phyloP scores from a whole-genome alignment of 176 grass and related monocot species.

The Eragrostis curvula region DNA sequence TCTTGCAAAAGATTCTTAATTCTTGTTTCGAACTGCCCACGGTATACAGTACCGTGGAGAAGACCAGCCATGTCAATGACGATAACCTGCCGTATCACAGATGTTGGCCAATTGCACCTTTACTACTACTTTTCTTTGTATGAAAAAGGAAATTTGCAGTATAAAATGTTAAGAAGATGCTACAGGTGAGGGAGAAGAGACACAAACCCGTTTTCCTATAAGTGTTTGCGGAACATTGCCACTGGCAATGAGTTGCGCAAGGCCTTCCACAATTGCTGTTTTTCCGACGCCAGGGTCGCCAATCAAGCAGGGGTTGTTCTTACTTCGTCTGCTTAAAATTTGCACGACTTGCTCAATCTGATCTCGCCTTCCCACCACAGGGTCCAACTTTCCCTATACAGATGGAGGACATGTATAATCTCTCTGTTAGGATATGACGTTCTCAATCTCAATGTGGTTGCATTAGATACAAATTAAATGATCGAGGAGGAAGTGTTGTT shows the following conservation, averaged over 20 bases:
- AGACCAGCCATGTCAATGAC: conserved; percentile 75
- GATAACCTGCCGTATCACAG: conserved; percentile 51
- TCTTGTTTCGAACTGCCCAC: conserved; percentile 84
- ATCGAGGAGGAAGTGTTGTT: too few relatives aligned
- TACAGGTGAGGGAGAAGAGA: not conserved
- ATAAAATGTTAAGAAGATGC: too few relatives aligned
- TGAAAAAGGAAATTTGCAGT: not conserved
- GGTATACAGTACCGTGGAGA: conserved; percentile 81
- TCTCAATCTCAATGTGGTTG: too few relatives aligned
- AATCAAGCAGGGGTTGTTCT: conserved; percentile 93
- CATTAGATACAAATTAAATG: too few relatives aligned
- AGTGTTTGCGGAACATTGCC: conserved; percentile 92
- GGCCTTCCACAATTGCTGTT: conserved; percentile 87
- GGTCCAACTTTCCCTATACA: conserved; percentile 33
- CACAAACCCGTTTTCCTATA: conserved; percentile 68
- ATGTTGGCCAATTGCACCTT: not conserved
- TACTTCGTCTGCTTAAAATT: conserved; percentile 77
- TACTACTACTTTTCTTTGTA: not conserved
- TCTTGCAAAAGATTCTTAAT: conserved; percentile 86
- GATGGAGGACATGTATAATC: not conserved
- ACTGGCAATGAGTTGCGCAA: conserved; percentile 73
- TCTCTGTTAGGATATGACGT: too few relatives aligned
- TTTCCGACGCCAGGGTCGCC: conserved; percentile 95
- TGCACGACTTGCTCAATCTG: conserved; percentile 84
- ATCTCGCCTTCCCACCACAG: conserved; percentile 74